Base-by-base conservation (phyloP, 257 asterid genomes). In the Mitragyna speciosa region DNA sequence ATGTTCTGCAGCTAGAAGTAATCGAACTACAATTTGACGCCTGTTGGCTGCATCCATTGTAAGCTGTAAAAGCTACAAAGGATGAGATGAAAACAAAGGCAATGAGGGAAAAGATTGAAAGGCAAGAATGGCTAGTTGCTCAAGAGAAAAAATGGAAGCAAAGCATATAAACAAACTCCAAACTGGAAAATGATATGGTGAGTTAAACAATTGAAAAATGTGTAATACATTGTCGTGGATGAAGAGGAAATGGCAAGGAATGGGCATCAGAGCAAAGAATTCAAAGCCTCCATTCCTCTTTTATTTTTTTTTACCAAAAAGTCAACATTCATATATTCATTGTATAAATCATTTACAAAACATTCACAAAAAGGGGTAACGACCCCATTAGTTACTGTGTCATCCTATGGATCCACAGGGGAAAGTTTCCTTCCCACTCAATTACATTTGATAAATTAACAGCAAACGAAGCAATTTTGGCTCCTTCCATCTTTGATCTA, bases 1-100 rank as follows among this genome's bases (percentile, higher is more conserved):
- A 2, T 72, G 54, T 30, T 82, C 82, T 36, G 74, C 82, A 36
- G 51, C 70, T 30, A 82, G 6, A 36, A 82, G 73, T 45, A 22
- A 39, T 65, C 67, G 68, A 67, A 82, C 12, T 61, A 45, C 68
- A 58, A 4, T 45, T 47, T 64, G 77, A n/a, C 73, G 28, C 81
- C 26, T 82, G 73, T 61, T 73, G 24, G 45, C 61, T 74, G 59
- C 79, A 65, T 47, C 73, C 71, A 75, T 54, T 17, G 41, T 54
- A 48, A 16, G 51, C 61, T 52, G 66, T 33, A 73, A 51, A 54
- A 14, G 41, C 8, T 4, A 43, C 4, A 41, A 15, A 67, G 47
- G 48, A n/a, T 63, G 5, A 67, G n/a, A 33, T 15, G 72, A 67
- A n/a, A 67, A 20, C 41, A 67, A 67, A 67, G 20, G 41, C 41